A percentile compares a stretch with the other conserved stretches of the same genome.
Evolutionary conservation across 139 green algal genomes (phyloP).

Genomic region (Mesotaenium endlicherianum): DNA sequence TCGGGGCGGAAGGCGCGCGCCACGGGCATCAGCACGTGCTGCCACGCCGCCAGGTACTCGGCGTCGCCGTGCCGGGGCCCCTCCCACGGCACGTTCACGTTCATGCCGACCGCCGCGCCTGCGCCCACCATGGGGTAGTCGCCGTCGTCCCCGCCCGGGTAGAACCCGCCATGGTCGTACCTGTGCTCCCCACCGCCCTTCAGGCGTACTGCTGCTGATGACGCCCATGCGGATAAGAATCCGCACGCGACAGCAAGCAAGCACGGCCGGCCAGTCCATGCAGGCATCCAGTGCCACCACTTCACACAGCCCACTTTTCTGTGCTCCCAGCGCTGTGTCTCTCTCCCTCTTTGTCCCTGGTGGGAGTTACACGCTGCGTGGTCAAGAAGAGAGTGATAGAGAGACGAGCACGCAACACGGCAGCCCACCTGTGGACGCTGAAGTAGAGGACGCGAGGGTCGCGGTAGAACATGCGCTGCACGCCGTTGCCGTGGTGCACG

Average conservation of each 20-base stretch:
- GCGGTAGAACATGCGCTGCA: constrained; percentile 72
- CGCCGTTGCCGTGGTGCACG: constrained; percentile 82
- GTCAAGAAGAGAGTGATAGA: too few species aligned
- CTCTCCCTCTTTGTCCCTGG: too few species aligned
- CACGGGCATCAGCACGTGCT: constrained; percentile 72
- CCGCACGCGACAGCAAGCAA: too few species aligned
- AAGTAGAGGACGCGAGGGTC: constrained; percentile 75
- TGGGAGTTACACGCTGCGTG: too few species aligned
- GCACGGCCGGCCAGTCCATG: too few species aligned
- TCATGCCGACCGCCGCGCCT: constrained; percentile 35
- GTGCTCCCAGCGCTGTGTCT: too few species aligned
- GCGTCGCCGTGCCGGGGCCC: constrained; percentile 8
- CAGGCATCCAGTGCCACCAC: too few species aligned
- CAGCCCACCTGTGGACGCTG: constrained; percentile 61
- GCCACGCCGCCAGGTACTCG: constrained; percentile 52
- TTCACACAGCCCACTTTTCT: too few species aligned
- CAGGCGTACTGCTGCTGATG: too few species aligned
- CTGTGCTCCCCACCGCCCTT: constrained; percentile 3
- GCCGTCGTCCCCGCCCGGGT: constrained; percentile 7
- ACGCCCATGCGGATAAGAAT: too few species aligned
- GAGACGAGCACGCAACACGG: too few species aligned
- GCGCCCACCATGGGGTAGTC: constrained; percentile 41
- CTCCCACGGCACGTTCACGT: constrained; percentile 54
- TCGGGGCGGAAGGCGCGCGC: constrained; percentile 70
- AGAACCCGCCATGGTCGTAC: constrained; percentile 41